Conservation (phyloP, 2,329 filamentous ascomycete genomes). For the Colletotrichum spaethianum region DNA sequence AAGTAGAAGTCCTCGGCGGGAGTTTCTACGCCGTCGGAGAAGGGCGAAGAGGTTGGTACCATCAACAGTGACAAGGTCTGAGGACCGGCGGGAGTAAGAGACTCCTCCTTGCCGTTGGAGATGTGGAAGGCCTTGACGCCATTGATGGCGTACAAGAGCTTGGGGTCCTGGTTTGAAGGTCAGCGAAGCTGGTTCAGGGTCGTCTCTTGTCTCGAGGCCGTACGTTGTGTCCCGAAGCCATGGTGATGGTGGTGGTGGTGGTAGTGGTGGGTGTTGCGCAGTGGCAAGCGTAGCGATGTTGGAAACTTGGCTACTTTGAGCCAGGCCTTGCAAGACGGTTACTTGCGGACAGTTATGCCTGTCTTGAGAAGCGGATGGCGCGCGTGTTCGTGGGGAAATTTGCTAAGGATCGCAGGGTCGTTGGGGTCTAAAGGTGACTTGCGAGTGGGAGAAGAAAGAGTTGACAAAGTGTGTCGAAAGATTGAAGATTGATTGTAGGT, state of each 20-base stretch:
- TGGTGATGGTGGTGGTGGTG: conserved; percentile 43
- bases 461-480: background rate
- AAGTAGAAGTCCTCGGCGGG: conserved; percentile 95
- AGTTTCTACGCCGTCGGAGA: conserved; percentile 76
- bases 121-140: conserved; percentile 95
- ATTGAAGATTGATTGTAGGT: conserved; percentile 20
- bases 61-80: conserved; percentile 95
- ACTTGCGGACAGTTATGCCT: background rate
- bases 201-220: conserved; percentile 37
- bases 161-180: conserved; percentile 66
- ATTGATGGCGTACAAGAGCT: conserved; percentile 79
- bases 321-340: conserved; percentile 1
- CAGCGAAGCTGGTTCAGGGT: conserved; percentile 3
- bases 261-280: conserved; percentile 15
- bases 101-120: conserved; percentile 86
- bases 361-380: background rate
- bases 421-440: background rate
- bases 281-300: background rate
- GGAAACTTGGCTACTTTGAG: conserved; percentile 17
- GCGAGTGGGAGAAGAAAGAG: background rate
- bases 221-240: conserved; percentile 64
- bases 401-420: background rate
- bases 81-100: conserved; percentile 86
- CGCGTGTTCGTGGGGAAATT: background rate
- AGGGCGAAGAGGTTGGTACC: conserved; percentile 90